phyloP scores from a whole-genome alignment of 2,329 filamentous ascomycete species.

The Ophiostoma populinum region DNA sequence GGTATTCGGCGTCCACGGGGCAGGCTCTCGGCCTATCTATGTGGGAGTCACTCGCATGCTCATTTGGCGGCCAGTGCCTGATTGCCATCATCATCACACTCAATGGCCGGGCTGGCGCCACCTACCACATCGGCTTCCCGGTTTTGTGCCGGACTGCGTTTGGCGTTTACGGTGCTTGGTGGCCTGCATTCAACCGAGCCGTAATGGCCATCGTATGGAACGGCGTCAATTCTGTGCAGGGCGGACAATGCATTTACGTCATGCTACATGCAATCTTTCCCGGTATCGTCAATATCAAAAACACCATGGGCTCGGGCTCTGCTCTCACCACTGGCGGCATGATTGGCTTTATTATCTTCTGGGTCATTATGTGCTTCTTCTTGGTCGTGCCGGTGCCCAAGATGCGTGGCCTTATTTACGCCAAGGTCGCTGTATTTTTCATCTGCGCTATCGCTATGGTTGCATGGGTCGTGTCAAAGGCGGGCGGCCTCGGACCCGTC shows the following conservation, averaged over 20 bases:
- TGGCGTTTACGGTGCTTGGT: conserved; percentile 22
- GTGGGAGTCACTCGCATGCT: conserved; percentile 28
- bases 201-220: conserved; percentile 21
- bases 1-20: conserved; percentile 20
- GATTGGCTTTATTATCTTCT: conserved; percentile 6
- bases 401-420: conserved; percentile 8
- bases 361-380: conserved; percentile 14
- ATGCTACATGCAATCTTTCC: conserved; percentile 26
- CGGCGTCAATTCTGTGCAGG: conserved; percentile 1
- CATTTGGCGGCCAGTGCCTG: conserved; percentile 23
- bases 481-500: conserved; percentile 12
- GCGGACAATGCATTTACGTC: conserved; percentile 14
- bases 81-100: conserved; percentile 23
- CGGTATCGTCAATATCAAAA: conserved; percentile 20
- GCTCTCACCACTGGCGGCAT: conserved; percentile 6
- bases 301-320: conserved; percentile 12
- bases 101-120: conserved; percentile 16
- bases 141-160: conserved; percentile 25
- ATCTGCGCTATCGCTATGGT: conserved; percentile 7
- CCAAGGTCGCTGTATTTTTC: conserved; percentile 7
- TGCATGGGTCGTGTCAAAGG: conserved; percentile 5
- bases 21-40: conserved; percentile 27
- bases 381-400: conserved; percentile 7
- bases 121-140: conserved; percentile 25
- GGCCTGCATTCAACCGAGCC: conserved; percentile 26